These are phyloP conservation scores for Poa annua DNA, from an alignment of 176 grass and related monocot species.

Conservation along the genomic window DNA sequence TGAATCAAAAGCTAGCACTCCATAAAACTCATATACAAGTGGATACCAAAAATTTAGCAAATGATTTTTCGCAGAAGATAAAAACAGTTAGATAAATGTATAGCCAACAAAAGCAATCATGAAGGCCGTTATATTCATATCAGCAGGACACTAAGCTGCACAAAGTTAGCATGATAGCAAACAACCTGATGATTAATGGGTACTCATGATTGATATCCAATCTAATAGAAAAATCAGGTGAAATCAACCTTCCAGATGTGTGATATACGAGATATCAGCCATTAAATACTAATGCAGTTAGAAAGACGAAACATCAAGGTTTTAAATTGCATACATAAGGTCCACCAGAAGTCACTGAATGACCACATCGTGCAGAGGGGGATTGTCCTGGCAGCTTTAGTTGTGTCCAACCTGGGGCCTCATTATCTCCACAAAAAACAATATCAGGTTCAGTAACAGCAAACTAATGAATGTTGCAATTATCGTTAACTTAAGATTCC, in stretches of 20 bases:
- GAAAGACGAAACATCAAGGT: background rate
- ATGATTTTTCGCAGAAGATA: background rate
- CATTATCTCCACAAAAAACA: conserved; percentile 65
- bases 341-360: conserved; percentile 93
- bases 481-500: background rate
- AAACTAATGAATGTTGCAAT: background rate
- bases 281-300: conserved; percentile 24
- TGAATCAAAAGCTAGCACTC: too few relatives aligned
- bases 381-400: conserved; percentile 90
- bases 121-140: background rate
- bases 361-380: conserved; percentile 83
- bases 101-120: background rate
- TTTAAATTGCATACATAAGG: conserved; percentile 79
- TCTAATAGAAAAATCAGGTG: background rate
- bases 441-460: background rate
- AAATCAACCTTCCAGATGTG: conserved; percentile 14
- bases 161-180: background rate
- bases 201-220: conserved; percentile 1
- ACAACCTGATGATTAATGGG: conserved; percentile 7
- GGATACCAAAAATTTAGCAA: too few relatives aligned
- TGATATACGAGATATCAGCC: background rate
- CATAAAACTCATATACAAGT: too few relatives aligned
- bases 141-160: background rate
- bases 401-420: conserved; percentile 90
- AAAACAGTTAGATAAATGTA: background rate